phyloP scores from a whole-genome alignment of 257 asterid species.

The Solanum peruvianum region DNA sequence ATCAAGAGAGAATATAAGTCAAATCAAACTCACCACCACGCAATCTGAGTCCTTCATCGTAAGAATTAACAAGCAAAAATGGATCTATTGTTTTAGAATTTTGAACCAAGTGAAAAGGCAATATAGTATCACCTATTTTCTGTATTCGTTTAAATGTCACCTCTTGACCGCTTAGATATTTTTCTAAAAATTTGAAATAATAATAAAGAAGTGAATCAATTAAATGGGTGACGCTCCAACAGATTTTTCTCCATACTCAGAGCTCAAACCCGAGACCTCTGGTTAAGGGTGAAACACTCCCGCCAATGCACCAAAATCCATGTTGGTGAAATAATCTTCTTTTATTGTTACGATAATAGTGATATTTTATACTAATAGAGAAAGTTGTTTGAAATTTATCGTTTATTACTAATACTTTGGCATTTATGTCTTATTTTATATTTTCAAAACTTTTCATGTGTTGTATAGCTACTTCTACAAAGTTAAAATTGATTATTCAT shows the following conservation, averaged over 20 bases:
- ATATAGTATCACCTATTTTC: background rate
- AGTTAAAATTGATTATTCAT: background rate
- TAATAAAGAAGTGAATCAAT: background rate
- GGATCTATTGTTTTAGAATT: background rate
- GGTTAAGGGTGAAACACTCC: too few relatives aligned
- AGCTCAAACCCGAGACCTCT: too few relatives aligned
- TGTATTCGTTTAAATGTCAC: too few relatives aligned
- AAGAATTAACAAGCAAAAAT: background rate
- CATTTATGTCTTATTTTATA: background rate
- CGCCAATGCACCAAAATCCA: too few relatives aligned
- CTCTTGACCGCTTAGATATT: background rate
- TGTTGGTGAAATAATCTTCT: too few relatives aligned
- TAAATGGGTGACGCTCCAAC: background rate
- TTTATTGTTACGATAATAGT: background rate
- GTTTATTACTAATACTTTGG: background rate
- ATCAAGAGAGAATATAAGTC: background rate
- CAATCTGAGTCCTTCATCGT: background rate
- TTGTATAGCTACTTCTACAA: background rate
- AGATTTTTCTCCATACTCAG: too few relatives aligned
- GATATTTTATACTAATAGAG: background rate
- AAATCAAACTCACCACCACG: background rate
- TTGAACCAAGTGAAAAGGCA: background rate
- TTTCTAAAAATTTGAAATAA: background rate
- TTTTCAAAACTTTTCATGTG: background rate
- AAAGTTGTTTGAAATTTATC: background rate